Conservation (phyloP, 371 early-diverging fungal genomes). For the Umbelopsis sp. region DNA sequence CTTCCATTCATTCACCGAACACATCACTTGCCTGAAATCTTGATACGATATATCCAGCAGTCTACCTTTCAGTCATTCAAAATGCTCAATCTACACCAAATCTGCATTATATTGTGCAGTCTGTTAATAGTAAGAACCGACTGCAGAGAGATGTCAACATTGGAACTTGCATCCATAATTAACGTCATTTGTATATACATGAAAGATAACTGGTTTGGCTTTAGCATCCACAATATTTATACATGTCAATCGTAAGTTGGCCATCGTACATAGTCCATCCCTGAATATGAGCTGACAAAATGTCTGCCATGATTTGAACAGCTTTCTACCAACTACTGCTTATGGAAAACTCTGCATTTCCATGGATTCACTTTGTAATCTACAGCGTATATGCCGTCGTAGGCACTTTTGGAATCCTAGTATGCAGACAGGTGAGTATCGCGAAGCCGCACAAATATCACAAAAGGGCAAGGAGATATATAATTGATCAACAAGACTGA, state of each 20-base stretch:
- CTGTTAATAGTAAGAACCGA: constrained; percentile 1
- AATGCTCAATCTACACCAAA: not conserved
- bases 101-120: not conserved
- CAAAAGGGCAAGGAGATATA: not conserved
- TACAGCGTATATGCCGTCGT: constrained; percentile 2
- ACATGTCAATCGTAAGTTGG: constrained; percentile 5
- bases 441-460: not conserved
- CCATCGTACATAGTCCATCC: not conserved
- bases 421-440: not conserved
- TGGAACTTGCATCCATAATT: too few species aligned
- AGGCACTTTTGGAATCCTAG: not conserved
- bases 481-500: not conserved
- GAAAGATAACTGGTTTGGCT: not conserved
- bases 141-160: too few species aligned
- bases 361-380: constrained; percentile 1
- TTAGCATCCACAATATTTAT: constrained; percentile 1
- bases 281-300: not conserved
- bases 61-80: not conserved
- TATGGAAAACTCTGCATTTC: constrained; percentile 5
- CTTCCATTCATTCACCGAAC: not conserved
- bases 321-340: constrained; percentile 1
- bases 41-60: not conserved
- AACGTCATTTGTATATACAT: too few species aligned
- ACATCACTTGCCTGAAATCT: not conserved
- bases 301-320: not conserved